Percentiles rank a stretch among this genome's conserved stretches.
These are phyloP conservation scores for Colletotrichum somersetense DNA, from an alignment of 2,329 filamentous ascomycete genomes.

Conservation along the genomic window DNA sequence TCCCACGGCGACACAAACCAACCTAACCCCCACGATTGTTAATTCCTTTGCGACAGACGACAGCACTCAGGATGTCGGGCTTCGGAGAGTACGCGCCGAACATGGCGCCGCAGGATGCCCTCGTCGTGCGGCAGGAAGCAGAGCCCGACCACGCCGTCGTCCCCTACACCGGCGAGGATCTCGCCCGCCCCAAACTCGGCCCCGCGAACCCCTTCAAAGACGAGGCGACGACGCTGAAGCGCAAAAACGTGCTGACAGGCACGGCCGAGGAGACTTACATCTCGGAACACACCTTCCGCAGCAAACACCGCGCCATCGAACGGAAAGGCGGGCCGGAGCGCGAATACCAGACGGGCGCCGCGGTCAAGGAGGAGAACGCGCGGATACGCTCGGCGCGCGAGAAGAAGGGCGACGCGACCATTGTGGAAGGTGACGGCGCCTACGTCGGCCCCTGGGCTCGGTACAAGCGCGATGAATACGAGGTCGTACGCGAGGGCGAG, in stretches of 20 bases:
- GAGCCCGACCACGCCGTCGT: conserved; percentile 71
- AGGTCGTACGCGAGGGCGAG: conserved; percentile 79
- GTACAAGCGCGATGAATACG: conserved; percentile 80
- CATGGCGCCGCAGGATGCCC: conserved; percentile 73
- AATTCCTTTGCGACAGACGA: conserved; percentile 18
- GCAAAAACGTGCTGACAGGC: conserved; percentile 87
- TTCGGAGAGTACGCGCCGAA: conserved; percentile 75
- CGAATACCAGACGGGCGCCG: conserved; percentile 65
- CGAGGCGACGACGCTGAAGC: conserved; percentile 71
- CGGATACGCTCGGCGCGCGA: conserved; percentile 81
- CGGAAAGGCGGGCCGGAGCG: conserved; percentile 70
- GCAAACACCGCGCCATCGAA: conserved; percentile 87
- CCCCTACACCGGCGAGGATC: conserved; percentile 78
- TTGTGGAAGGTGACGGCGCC: conserved; percentile 87
- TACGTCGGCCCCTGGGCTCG: conserved; percentile 97
- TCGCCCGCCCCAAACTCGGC: conserved; percentile 74
- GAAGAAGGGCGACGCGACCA: conserved; percentile 83
- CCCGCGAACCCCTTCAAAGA: conserved; percentile 82
- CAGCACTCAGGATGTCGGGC: conserved; percentile 64
- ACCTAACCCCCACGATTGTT: conserved; percentile 19
- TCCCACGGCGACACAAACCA: conserved; percentile 32
- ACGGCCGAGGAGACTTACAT: conserved; percentile 89
- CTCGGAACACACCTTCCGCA: conserved; percentile 90
- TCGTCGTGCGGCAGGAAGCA: conserved; percentile 69
- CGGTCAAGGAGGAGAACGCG: conserved; percentile 79